Base-by-base conservation (phyloP, 345 rosid species). In the Pugionium dolabratum region DNA sequence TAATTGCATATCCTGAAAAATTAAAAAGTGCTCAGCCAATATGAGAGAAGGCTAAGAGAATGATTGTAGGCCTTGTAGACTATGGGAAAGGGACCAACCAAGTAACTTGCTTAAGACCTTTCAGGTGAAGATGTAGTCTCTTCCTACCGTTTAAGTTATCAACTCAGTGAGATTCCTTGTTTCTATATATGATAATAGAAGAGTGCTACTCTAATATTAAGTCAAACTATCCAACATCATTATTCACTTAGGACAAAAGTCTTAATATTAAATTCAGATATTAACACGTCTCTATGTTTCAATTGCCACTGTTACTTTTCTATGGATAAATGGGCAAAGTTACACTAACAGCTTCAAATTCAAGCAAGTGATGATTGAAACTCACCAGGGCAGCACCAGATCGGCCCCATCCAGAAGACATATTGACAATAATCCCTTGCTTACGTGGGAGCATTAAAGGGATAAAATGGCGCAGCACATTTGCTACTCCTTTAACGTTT, bases 381-480 rank as follows among this genome's bases (percentile, higher is more conserved):
- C 61, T 80, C 79, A 93, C 97, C 96, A 87, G 83, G 4, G 97
- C 98, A 68, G 98, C 96, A 45, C 92, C 97, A 9, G 97, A 90
- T 78, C 97, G 73, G 71, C 98, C 98, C 97, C 97, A 93, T 37
- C 98, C 98, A 59, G 98, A 90, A 68, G 98, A 93, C 81, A 85
- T 75, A 64, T 93, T 93, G 36, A 93, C 90, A 57, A 93, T 80
- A 54, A 93, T 80, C 69, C 97, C 98, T 65, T 71, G 96, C 81
- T 82, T 84, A 46, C 62, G 84, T 11, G 90, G 86, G 54, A 93
- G 62, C 97, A 93, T 88, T 62, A 83, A 69, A 54, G 97, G 98
- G 53, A 93, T 85, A 71, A 93, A 93, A 71, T 90, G 95, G 10
- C 98, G 96, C 70, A 93, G 45, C 75, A 93, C 78, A 71, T 90